Base-by-base conservation (phyloP, 1,139 yeast genomes). In the Magnusiomyces clavatus region DNA sequence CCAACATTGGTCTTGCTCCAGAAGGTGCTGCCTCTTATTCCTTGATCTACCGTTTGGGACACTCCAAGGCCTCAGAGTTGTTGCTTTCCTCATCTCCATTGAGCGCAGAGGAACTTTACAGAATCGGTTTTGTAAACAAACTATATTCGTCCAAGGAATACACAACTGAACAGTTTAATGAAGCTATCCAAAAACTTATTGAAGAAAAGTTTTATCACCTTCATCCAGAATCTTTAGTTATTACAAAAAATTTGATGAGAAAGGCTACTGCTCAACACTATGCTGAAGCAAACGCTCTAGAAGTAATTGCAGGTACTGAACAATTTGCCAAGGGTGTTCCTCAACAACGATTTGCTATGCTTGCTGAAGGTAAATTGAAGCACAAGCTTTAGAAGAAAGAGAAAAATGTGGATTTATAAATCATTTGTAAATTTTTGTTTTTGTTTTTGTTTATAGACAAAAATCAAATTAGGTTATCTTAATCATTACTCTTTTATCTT, bases 21-120 rank as follows among this genome's bases (percentile, higher is more conserved):
- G 97, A 88, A 68, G 95, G 96, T 54, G 88, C 82, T 6, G 72
- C 88, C 2, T 81, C 89, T 10, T 78, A 81, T 20, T 79, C 92
- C 11, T 73, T 88, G 53, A 81, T 85, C 43, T 68, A 74, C 60
- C 77, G 95, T 62, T 72, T 88, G 56, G 96, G 96, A 2, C 73
- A 83, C 73, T 81, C 88, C 56, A 76, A 75, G 59, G 82, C 95
- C 24, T 75, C 83, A 51, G 94, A 87, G 66, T 88, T 89, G 0
- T 71, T 88, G 47, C 71, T 87, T 56, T 76, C 84, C 53, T 81
- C 89, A 5, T 78, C 78, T 64, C 89, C 87, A 24, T 77, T 88
- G 50, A 60, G 67, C 1, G 87, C 87, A 46, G 66, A 72, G n/a
- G 84, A 80, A 31, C 74, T 89, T 64, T 64, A 67, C 51, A 68